phyloP scores from a whole-genome alignment of 169 alveolate genomes.

The Cryptosporidium ubiquitum region DNA sequence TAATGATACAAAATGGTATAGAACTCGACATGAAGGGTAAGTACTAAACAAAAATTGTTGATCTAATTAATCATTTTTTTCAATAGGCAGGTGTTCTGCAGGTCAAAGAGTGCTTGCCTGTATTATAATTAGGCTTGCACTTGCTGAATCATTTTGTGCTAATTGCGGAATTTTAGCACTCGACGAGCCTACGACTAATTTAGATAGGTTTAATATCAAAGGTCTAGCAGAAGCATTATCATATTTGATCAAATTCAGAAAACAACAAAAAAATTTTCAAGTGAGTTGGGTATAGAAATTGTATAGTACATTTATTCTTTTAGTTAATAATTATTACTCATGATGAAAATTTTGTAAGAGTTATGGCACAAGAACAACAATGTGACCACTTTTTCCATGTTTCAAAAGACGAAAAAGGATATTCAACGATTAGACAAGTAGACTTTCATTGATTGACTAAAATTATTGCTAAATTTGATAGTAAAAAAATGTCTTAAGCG shows the following conservation, averaged over 20 bases:
- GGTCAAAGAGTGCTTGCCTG: constrained; percentile 97
- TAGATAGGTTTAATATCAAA: constrained; percentile 93
- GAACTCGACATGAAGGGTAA: constrained; percentile 91
- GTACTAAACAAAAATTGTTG: not conserved
- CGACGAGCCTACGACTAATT: constrained; percentile 99
- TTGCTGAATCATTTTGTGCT: constrained; percentile 98
- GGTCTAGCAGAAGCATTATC: constrained; percentile 84
- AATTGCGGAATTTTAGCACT: constrained; percentile 98
- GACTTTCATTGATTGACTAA: constrained; percentile 33
- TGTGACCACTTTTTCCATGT: constrained; percentile 61
- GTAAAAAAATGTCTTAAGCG: not conserved
- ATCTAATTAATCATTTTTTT: not conserved
- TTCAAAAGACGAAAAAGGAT: constrained; percentile 63
- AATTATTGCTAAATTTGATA: not conserved
- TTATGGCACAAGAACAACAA: constrained; percentile 79
- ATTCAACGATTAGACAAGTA: constrained; percentile 64
- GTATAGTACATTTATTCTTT: constrained; percentile 55
- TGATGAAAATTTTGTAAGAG: constrained; percentile 95
- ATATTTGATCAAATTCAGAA: constrained; percentile 83
- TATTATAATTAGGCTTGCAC: constrained; percentile 96
- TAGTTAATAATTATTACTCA: constrained; percentile 98
- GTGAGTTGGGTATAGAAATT: constrained; percentile 3
- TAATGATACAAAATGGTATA: constrained; percentile 87
- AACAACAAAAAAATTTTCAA: constrained; percentile 79
- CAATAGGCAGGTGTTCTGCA: constrained; percentile 96